phyloP scores from a whole-genome alignment of 169 alveolate genomes.

The Plasmodium malariae region DNA sequence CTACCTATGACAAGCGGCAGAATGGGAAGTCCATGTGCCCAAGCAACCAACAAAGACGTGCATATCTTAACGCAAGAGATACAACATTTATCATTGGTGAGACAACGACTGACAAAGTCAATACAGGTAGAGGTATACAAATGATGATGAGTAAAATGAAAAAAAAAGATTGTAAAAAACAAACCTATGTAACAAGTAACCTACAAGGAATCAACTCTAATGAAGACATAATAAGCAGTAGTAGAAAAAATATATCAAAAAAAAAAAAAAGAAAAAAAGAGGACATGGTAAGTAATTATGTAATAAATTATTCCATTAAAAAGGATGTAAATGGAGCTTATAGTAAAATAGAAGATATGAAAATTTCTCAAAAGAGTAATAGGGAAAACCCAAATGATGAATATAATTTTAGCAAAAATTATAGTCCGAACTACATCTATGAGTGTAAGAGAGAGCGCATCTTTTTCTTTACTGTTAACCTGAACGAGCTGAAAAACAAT shows the following conservation, averaged over 20 bases:
- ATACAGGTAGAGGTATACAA: too few species aligned
- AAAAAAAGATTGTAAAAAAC: too few species aligned
- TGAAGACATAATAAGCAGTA: not conserved
- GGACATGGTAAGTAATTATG: not conserved
- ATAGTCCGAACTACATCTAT: not conserved
- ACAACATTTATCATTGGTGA: too few species aligned
- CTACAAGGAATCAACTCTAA: not conserved
- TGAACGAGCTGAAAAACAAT: slow-evolving; percentile 20
- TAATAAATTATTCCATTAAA: slow-evolving; percentile 6
- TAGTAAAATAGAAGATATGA: not conserved
- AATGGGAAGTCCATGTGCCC: too few species aligned
- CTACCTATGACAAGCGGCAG: too few species aligned
- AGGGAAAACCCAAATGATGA: not conserved
- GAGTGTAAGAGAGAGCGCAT: not conserved
- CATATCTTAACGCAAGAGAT: too few species aligned
- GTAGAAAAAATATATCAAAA: not conserved
- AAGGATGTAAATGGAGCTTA: slow-evolving; percentile 7
- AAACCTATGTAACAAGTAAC: not conserved
- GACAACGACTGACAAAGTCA: too few species aligned
- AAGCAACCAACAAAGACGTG: too few species aligned
- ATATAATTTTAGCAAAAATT: not conserved
- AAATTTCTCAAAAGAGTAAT: not conserved
- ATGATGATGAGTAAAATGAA: not conserved
- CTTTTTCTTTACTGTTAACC: slow-evolving; percentile 34
- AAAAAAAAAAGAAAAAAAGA: slow-evolving; percentile 28